A percentile compares a stretch with the other conserved stretches of the same genome.
phyloP scores from a whole-genome alignment of 116 monocot genomes.

The Iris pallida region DNA sequence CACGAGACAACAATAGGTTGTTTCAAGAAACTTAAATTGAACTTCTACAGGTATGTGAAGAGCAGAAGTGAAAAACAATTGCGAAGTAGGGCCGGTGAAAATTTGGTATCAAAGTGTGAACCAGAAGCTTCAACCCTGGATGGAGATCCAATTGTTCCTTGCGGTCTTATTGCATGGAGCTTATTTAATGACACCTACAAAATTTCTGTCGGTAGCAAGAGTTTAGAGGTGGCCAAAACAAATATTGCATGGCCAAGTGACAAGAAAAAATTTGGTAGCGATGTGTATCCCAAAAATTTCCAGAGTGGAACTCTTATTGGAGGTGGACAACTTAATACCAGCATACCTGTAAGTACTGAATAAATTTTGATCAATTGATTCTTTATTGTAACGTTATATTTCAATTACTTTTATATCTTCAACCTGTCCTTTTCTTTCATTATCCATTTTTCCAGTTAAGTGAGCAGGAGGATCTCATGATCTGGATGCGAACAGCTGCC shows the following conservation, averaged over 20 bases:
- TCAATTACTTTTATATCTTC: background rate
- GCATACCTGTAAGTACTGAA: slow-evolving; percentile 39
- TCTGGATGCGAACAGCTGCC: slow-evolving; percentile 86
- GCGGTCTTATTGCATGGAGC: slow-evolving; percentile 80
- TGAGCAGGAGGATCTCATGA: slow-evolving; percentile 77
- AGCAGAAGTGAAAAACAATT: slow-evolving; percentile 58
- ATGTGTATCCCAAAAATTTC: slow-evolving; percentile 62
- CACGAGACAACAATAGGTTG: background rate
- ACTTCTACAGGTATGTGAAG: slow-evolving; percentile 50
- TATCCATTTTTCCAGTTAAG: slow-evolving; percentile 40
- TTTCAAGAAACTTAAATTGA: background rate
- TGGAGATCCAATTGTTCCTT: slow-evolving; percentile 47
- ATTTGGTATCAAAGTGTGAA: slow-evolving; percentile 19
- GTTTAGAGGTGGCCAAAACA: slow-evolving; percentile 47
- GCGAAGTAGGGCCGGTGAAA: slow-evolving; percentile 18
- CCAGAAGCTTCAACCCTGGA: slow-evolving; percentile 35
- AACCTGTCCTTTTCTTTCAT: background rate
- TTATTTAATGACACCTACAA: slow-evolving; percentile 69
- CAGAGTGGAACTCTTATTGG: slow-evolving; percentile 52
- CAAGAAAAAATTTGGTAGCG: slow-evolving; percentile 44
- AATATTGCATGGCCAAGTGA: slow-evolving; percentile 70
- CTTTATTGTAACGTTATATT: background rate
- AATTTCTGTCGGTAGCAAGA: slow-evolving; percentile 28
- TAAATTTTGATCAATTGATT: background rate
- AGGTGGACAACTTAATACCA: slow-evolving; percentile 45